Conservation (phyloP, 2,329 filamentous ascomycete species). For the Xylariaceae sp. region DNA sequence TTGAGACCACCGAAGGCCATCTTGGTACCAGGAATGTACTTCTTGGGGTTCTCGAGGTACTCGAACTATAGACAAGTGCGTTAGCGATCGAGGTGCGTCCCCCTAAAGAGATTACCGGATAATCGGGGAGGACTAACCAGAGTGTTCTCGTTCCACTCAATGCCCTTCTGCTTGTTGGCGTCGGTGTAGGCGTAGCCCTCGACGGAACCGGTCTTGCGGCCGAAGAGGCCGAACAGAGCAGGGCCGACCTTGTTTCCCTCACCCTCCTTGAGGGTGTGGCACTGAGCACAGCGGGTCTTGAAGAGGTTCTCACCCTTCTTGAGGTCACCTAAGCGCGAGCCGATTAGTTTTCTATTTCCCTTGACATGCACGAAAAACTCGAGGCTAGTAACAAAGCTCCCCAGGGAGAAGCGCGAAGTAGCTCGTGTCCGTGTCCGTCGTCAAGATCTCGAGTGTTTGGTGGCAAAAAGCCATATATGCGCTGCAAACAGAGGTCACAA, state of each 20-base stretch:
- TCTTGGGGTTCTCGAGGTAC: constrained; percentile 99
- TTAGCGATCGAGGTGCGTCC: background rate
- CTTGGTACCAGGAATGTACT: constrained; percentile 99
- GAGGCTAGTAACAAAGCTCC: background rate
- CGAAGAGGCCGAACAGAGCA: constrained; percentile 94
- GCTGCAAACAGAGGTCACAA: background rate
- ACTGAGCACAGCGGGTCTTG: constrained; percentile 98
- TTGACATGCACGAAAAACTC: background rate
- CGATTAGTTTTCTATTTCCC: constrained; percentile 26
- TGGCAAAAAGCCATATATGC: background rate
- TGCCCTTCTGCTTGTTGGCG: constrained; percentile 96
- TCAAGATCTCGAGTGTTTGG: background rate
- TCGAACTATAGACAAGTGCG: constrained; percentile 57
- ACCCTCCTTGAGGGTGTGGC: constrained; percentile 88
- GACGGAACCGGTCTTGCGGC: constrained; percentile 87
- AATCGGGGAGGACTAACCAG: constrained; percentile 54
- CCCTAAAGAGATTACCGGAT: background rate
- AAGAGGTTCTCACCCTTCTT: constrained; percentile 99
- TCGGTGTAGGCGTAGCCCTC: constrained; percentile 97
- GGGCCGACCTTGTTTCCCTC: constrained; percentile 98
- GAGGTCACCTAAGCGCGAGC: constrained; percentile 62
- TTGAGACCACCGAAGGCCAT: constrained; percentile 99
- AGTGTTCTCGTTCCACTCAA: constrained; percentile 80
- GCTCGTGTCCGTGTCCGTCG: background rate
- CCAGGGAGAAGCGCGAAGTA: background rate